Percentiles rank a stretch among this genome's conserved stretches.
phyloP scores from a whole-genome alignment of 495 filamentous ascomycete species.

The Immersiella caudata region DNA sequence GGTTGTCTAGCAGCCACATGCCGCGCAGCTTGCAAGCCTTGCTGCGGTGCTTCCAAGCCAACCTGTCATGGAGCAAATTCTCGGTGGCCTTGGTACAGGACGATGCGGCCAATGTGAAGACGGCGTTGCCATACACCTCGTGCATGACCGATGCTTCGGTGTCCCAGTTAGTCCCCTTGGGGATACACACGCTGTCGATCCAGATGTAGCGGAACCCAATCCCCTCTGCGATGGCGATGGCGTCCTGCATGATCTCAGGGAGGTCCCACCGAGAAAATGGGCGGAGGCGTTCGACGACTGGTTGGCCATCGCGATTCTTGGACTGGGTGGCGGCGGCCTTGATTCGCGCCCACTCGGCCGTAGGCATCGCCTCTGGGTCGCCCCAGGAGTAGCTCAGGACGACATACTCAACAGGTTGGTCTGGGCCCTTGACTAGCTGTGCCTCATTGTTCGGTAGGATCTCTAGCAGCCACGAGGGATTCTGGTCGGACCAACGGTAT shows the following conservation, averaged over 20 bases:
- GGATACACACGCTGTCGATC: conserved; percentile 41
- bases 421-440: conserved; percentile 25
- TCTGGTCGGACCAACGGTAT: conserved; percentile 37
- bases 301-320: conserved; percentile 24
- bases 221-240: conserved; percentile 27
- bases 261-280: conserved; percentile 26
- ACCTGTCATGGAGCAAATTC: conserved; percentile 25
- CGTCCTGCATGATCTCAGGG: conserved; percentile 37
- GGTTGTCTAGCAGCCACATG: conserved; percentile 29
- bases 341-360: conserved; percentile 36
- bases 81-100: conserved; percentile 39
- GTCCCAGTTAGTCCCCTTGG: conserved; percentile 41
- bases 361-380: conserved; percentile 32
- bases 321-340: conserved; percentile 36
- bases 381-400: conserved; percentile 43
- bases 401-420: conserved; percentile 31
- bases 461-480: conserved; percentile 38
- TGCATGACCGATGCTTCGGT: conserved; percentile 37
- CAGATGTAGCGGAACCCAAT: conserved; percentile 34
- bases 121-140: conserved; percentile 40
- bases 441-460: conserved; percentile 28
- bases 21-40: conserved; percentile 33
- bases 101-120: conserved; percentile 36
- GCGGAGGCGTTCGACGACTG: conserved; percentile 30
- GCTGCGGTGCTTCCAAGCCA: conserved; percentile 33